phyloP scores from a whole-genome alignment of 805 yeast genomes.

The Ogataea pini region DNA sequence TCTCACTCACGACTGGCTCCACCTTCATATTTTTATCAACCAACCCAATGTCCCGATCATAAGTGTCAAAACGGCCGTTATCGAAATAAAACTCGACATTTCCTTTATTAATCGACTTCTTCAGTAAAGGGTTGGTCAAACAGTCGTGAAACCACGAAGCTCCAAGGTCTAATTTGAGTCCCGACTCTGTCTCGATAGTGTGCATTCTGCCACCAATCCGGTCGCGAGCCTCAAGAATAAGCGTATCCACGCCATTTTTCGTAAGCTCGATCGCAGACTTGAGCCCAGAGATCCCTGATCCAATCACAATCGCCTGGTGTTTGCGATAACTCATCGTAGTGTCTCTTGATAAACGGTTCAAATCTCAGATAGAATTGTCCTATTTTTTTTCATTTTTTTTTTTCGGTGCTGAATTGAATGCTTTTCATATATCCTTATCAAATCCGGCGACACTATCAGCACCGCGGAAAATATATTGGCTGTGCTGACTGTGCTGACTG shows the following conservation, averaged over 20 bases:
- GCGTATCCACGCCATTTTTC: constrained; percentile 37
- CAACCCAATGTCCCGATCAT: constrained; percentile 26
- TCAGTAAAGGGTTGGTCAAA: constrained; percentile 60
- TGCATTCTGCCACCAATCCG: constrained; percentile 69
- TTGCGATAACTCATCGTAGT: too few relatives aligned
- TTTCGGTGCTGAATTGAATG: neutral
- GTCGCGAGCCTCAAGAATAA: constrained; percentile 52
- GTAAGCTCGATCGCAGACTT: constrained; percentile 47
- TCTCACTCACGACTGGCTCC: constrained; percentile 35
- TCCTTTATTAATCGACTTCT: constrained; percentile 40
- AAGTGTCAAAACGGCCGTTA: constrained; percentile 28
- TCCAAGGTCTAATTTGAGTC: constrained; percentile 63
- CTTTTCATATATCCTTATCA: neutral
- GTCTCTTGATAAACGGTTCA: too few relatives aligned
- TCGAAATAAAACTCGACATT: constrained; percentile 35
- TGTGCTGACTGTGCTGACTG: too few relatives aligned
- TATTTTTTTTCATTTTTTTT: too few relatives aligned
- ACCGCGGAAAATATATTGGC: constrained; percentile 5
- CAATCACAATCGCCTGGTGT: constrained; percentile 52
- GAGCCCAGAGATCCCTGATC: constrained; percentile 57
- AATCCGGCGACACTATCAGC: too few relatives aligned
- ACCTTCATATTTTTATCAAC: constrained; percentile 54
- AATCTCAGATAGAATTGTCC: too few relatives aligned
- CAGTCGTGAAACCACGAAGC: constrained; percentile 94
- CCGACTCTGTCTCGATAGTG: constrained; percentile 38